These are phyloP conservation scores for Fusarium sublunatum DNA, from an alignment of 2,329 filamentous ascomycete genomes.

Conservation along the genomic window DNA sequence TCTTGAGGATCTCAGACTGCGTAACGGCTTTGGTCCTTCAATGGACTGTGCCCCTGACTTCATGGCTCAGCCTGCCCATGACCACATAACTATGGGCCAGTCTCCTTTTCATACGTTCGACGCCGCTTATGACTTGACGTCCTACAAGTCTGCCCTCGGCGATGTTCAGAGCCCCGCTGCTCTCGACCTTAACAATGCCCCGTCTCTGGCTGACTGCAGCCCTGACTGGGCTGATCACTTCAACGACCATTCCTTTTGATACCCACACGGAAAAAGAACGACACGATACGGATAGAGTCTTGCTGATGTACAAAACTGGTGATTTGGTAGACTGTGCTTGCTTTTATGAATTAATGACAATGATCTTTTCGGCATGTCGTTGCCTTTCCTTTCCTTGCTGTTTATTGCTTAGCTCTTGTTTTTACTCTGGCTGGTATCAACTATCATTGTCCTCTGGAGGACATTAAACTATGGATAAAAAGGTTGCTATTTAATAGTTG, in stretches of 20 bases:
- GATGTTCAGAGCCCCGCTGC: slow-evolving; percentile 46
- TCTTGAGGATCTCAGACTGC: slow-evolving; percentile 45
- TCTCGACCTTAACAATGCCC: slow-evolving; percentile 41
- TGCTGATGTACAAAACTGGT: slow-evolving; percentile 44
- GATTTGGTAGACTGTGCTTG: slow-evolving; percentile 41
- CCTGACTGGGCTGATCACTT: slow-evolving; percentile 50
- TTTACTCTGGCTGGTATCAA: slow-evolving; percentile 7
- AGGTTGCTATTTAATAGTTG: background rate
- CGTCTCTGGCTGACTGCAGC: slow-evolving; percentile 44
- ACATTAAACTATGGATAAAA: slow-evolving; percentile 13
- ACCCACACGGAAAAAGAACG: slow-evolving; percentile 36
- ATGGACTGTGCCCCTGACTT: slow-evolving; percentile 46
- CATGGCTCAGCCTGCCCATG: slow-evolving; percentile 45
- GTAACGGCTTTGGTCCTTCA: slow-evolving; percentile 46
- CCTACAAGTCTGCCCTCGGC: slow-evolving; percentile 48
- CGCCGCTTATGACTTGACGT: slow-evolving; percentile 54
- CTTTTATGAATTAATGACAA: slow-evolving; percentile 49
- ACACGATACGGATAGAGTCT: slow-evolving; percentile 38
- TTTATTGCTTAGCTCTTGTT: slow-evolving; percentile 15
- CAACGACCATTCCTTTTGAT: slow-evolving; percentile 50
- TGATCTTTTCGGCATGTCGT: slow-evolving; percentile 20
- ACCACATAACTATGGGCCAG: slow-evolving; percentile 47
- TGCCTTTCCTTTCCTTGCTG: slow-evolving; percentile 14
- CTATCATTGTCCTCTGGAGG: background rate
- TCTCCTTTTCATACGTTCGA: slow-evolving; percentile 57